phyloP scores from a whole-genome alignment of 148 eudicot species.

The Camellia granthamiana region DNA sequence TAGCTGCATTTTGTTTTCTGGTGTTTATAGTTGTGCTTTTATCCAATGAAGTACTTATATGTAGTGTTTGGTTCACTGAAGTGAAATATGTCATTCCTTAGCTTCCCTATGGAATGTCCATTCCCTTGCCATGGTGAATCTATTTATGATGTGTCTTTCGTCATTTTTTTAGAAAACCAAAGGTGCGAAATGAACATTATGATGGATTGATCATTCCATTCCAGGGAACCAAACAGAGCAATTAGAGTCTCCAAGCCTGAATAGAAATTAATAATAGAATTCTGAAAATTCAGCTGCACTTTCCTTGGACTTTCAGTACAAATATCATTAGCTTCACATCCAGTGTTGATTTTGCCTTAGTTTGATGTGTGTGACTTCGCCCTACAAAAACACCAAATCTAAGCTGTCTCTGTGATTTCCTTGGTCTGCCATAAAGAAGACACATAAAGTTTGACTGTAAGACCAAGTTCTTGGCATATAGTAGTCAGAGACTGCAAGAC shows the following conservation, averaged over 20 bases:
- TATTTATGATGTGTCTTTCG: too few species aligned
- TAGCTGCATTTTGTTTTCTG: neutral
- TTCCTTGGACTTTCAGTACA: neutral
- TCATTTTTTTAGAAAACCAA: too few species aligned
- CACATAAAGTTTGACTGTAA: neutral
- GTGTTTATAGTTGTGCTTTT: neutral
- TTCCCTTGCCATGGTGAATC: too few species aligned
- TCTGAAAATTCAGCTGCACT: neutral
- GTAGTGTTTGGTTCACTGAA: too few species aligned
- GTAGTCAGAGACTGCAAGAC: neutral
- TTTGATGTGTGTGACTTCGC: neutral
- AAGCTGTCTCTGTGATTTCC: neutral
- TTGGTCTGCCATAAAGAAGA: neutral
- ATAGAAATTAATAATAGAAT: neutral
- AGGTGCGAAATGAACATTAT: too few species aligned
- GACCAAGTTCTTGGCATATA: conserved; percentile 7
- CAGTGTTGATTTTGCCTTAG: neutral
- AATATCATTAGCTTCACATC: neutral
- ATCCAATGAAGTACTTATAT: neutral
- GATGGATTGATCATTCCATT: too few species aligned
- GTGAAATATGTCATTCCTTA: too few species aligned
- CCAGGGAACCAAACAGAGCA: too few species aligned
- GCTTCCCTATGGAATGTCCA: too few species aligned
- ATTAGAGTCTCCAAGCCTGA: too few species aligned
- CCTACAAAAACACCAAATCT: neutral